These are phyloP conservation scores for Pulveroboletus sp. DNA, from an alignment of 768 basidiomycete genomes.

Conservation along the genomic window DNA sequence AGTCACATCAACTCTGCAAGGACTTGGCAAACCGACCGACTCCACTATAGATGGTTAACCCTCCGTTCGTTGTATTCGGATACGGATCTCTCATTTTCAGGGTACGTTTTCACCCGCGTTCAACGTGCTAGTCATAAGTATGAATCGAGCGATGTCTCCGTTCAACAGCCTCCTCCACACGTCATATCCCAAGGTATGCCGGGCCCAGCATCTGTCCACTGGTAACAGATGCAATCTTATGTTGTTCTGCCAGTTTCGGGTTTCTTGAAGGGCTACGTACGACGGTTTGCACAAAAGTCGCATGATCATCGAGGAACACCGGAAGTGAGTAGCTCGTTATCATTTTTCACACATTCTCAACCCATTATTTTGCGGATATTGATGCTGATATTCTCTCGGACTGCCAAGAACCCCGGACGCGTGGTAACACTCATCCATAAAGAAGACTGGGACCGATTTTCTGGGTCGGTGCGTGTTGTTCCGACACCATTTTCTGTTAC, in stretches of 20 bases:
- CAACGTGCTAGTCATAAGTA: too few relatives aligned
- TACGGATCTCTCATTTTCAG: slow-evolving; percentile 95
- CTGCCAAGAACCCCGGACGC: slow-evolving; percentile 68
- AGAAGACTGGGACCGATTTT: slow-evolving; percentile 82
- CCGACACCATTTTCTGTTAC: background rate
- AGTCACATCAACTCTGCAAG: too few relatives aligned
- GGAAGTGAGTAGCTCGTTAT: slow-evolving; percentile 45
- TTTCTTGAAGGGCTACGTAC: slow-evolving; percentile 86
- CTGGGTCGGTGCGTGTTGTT: slow-evolving; percentile 50
- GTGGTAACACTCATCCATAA: slow-evolving; percentile 90
- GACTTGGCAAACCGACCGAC: too few relatives aligned
- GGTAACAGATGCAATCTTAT: background rate
- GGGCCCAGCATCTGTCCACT: too few relatives aligned
- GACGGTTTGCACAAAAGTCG: slow-evolving; percentile 87
- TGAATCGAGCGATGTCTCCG: background rate
- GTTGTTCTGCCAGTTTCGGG: slow-evolving; percentile 54
- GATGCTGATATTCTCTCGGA: background rate
- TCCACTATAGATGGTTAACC: slow-evolving; percentile 14
- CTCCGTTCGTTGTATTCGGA: slow-evolving; percentile 77
- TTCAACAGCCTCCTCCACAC: slow-evolving; percentile 75
- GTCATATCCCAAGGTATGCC: slow-evolving; percentile 59
- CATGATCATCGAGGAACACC: slow-evolving; percentile 93
- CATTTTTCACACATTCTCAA: background rate
- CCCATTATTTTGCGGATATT: background rate
- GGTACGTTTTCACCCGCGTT: slow-evolving; percentile 33